Percentiles rank a stretch among this genome's conserved stretches.
phyloP scores from a whole-genome alignment of 2,329 filamentous ascomycete species.

The Zalaria obscura region DNA sequence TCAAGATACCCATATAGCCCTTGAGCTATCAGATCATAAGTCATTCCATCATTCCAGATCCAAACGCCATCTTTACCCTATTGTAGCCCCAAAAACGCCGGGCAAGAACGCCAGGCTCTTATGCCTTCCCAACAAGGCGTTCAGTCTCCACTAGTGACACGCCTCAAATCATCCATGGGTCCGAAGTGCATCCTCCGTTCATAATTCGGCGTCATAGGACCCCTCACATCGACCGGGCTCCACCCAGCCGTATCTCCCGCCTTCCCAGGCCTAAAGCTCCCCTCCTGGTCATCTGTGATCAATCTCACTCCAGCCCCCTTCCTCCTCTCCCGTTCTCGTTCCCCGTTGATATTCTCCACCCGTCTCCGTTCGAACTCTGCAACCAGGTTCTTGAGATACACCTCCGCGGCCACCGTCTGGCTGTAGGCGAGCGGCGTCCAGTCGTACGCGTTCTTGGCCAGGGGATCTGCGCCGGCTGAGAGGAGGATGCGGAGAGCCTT shows the following conservation, averaged over 20 bases:
- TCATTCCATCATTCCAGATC: too few species aligned
- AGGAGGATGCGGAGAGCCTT: constrained; percentile 64
- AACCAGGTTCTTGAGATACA: constrained; percentile 68
- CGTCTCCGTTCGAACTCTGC: constrained; percentile 54
- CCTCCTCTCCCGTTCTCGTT: constrained; percentile 1
- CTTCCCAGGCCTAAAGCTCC: not conserved
- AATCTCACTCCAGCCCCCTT: constrained; percentile 7
- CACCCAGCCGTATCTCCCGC: not conserved
- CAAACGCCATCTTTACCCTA: too few species aligned
- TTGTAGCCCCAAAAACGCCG: too few species aligned
- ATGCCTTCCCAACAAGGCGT: too few species aligned
- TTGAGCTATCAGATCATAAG: too few species aligned
- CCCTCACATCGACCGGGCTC: not conserved
- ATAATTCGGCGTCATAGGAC: not conserved
- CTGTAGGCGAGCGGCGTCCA: constrained; percentile 80
- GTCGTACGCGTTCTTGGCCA: constrained; percentile 57
- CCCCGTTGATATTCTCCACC: constrained; percentile 10
- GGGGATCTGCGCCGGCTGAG: constrained; percentile 62
- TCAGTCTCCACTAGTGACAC: too few species aligned
- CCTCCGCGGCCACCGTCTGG: constrained; percentile 68
- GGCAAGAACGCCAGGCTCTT: too few species aligned
- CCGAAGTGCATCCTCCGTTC: not conserved
- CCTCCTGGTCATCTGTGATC: constrained; percentile 4
- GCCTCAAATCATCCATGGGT: not conserved
- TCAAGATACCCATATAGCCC: too few species aligned